Conservation (phyloP, 345 rosid species). For the Eutrema yunnanense region DNA sequence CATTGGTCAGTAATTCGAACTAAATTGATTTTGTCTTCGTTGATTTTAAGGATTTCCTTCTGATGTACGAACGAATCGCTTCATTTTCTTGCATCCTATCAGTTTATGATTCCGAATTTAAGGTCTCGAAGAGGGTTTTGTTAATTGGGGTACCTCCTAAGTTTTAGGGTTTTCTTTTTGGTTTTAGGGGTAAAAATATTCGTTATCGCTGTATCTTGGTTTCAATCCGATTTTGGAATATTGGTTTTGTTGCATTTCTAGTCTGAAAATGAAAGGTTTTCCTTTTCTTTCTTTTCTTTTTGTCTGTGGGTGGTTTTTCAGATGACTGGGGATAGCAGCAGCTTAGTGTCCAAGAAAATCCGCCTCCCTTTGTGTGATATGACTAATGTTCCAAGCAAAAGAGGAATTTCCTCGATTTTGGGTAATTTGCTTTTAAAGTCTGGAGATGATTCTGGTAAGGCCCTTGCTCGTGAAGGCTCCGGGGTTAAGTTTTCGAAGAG, state of each 20-base stretch:
- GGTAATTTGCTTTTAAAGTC: slow-evolving; percentile 37
- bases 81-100: neutral
- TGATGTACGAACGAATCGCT: neutral
- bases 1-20: slow-evolving; percentile 17
- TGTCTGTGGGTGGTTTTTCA: neutral
- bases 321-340: slow-evolving; percentile 53
- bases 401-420: slow-evolving; percentile 41
- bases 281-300: neutral
- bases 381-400: slow-evolving; percentile 53
- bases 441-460: slow-evolving; percentile 31
- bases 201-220: neutral
- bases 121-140: neutral
- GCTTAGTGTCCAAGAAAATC: slow-evolving; percentile 17
- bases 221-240: neutral
- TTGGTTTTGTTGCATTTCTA: slow-evolving; percentile 5
- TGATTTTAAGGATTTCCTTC: slow-evolving; percentile 4
- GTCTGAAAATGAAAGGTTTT: neutral
- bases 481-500: slow-evolving; percentile 38
- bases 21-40: neutral
- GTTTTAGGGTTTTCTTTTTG: neutral
- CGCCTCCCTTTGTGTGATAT: slow-evolving; percentile 51
- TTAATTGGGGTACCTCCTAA: neutral
- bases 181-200: neutral
- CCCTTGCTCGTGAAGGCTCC: slow-evolving; percentile 9
- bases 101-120: neutral